Evolutionary conservation across 108 stramenopile genomes (phyloP), one percentile per base, ranked within the genome.

Genomic region (Cyclotella atomus): DNA sequence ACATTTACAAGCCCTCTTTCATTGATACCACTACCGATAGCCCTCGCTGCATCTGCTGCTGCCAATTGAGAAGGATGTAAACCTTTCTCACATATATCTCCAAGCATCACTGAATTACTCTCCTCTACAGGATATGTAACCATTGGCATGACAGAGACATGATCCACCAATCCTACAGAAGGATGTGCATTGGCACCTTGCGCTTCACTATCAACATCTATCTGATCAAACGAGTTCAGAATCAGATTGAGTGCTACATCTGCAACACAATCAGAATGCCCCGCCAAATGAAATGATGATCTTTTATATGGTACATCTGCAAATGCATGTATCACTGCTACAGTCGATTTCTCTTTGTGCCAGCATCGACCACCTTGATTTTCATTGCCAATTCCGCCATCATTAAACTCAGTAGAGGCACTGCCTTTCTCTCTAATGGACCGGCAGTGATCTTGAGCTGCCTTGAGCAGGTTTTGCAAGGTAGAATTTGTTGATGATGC

Each of bases 221-320:
- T 68, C 23, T 79, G 38, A 24, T 60, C 36, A 9, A 75, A 54
- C 2, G 70, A 73, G 64, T 59, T 82, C 29, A 36, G 35, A 19
- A 82, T 60, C 19, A 82, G 59, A n/a, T 27, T 10, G 23, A 83
- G 79, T 12, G 87, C 89, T 15, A 91, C 87, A 20, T 71, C 57
- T 19, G 84, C 76, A 19, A 95, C 86, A 41, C 56, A 41, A 43
- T 76, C 68, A 0, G 85, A 65, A 15, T 63, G 53, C 49, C 89
- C 93, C 14, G 93, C 91, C 55, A 95, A 57, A 74, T 95, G 93
- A 73, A 95, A 87, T 8, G 93, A 95, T 32, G 93, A 91, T 84
- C 93, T 74, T 71, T 95, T 85, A 70, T 95, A 95, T 7, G 84
- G 79, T 2, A 64, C 70, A 75, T 92, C 89, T 19, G 89, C 84